Conservation (phyloP, 495 filamentous ascomycete species). For the Clohesyomyces aquaticus region DNA sequence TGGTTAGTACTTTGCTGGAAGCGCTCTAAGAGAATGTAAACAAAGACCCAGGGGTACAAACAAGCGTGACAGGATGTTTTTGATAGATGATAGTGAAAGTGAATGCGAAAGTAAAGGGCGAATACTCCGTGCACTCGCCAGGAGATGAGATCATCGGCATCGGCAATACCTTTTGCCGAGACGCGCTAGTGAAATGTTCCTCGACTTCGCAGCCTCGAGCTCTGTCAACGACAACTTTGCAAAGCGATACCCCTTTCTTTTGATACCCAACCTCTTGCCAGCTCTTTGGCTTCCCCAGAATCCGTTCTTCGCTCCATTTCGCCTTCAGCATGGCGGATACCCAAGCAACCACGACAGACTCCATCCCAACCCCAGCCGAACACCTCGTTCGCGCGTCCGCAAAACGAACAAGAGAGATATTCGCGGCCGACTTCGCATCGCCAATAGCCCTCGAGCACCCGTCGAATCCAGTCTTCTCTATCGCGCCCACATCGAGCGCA, state of each 20-base stretch:
- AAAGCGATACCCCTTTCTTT: not conserved
- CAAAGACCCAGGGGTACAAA: too few species aligned
- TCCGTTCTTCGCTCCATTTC: not conserved
- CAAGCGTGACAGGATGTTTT: too few species aligned
- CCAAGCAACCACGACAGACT: not conserved
- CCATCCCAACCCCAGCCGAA: not conserved
- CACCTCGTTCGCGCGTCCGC: constrained; percentile 59
- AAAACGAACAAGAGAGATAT: constrained; percentile 67
- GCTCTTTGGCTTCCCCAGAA: too few species aligned
- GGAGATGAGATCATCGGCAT: not conserved
- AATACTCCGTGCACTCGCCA: not conserved
- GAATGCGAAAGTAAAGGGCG: too few species aligned
- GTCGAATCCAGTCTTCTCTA: constrained; percentile 45
- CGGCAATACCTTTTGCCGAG: not conserved
- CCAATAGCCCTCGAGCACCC: constrained; percentile 38
- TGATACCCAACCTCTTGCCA: too few species aligned
- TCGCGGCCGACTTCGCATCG: constrained; percentile 50
- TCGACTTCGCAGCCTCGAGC: not conserved
- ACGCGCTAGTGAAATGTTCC: not conserved
- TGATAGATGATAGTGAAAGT: not conserved
- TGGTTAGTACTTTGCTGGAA: too few species aligned
- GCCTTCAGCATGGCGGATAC: not conserved
- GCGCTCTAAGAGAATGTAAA: too few species aligned
- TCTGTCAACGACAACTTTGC: not conserved
- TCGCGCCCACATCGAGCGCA: constrained; percentile 57